A percentile compares a stretch with the other conserved stretches of the same genome.
phyloP scores from a whole-genome alignment of 1,284 basidiomycete genomes.

The Pterula multifida region DNA sequence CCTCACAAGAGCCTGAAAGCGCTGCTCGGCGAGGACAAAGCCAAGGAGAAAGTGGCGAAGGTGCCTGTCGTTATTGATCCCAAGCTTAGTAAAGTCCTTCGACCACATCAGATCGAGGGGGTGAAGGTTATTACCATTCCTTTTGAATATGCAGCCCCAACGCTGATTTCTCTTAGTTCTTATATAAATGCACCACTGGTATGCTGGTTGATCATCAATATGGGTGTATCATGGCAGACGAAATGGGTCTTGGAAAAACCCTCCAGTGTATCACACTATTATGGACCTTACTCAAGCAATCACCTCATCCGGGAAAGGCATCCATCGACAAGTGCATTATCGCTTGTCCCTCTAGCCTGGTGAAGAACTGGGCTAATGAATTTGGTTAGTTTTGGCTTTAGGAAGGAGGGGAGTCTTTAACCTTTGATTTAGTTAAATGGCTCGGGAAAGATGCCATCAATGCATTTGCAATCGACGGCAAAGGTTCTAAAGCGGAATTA shows the following conservation, averaged over 20 bases:
- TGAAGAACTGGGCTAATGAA: slow-evolving; percentile 99
- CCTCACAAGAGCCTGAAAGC: slow-evolving; percentile 88
- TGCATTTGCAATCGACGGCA: slow-evolving; percentile 81
- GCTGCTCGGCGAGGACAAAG: slow-evolving; percentile 69
- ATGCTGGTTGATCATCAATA: slow-evolving; percentile 88
- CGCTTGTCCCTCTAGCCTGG: slow-evolving; percentile 92
- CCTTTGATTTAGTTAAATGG: slow-evolving; percentile 66
- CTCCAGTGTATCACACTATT: slow-evolving; percentile 94
- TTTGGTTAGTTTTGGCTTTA: slow-evolving; percentile 48
- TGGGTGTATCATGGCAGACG: slow-evolving; percentile 98
- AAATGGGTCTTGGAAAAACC: slow-evolving; percentile 97
- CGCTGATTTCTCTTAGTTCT: slow-evolving; percentile 43
- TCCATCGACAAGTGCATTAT: slow-evolving; percentile 98
- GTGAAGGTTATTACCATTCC: slow-evolving; percentile 61
- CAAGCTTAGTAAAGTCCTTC: slow-evolving; percentile 71
- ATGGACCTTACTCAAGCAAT: slow-evolving; percentile 97
- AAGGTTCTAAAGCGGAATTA: slow-evolving; percentile 75
- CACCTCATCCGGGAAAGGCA: slow-evolving; percentile 74
- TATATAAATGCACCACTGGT: slow-evolving; percentile 92
- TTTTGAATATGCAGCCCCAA: slow-evolving; percentile 3
- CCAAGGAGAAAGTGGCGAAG: slow-evolving; percentile 59
- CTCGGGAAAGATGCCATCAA: slow-evolving; percentile 76
- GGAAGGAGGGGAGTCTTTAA: too few relatives aligned
- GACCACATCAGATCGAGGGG: slow-evolving; percentile 97
- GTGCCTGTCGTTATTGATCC: slow-evolving; percentile 97